Percentiles rank a stretch among this genome's conserved stretches.
phyloP scores from a whole-genome alignment of 768 basidiomycete genomes.

The Suillus alpinus region DNA sequence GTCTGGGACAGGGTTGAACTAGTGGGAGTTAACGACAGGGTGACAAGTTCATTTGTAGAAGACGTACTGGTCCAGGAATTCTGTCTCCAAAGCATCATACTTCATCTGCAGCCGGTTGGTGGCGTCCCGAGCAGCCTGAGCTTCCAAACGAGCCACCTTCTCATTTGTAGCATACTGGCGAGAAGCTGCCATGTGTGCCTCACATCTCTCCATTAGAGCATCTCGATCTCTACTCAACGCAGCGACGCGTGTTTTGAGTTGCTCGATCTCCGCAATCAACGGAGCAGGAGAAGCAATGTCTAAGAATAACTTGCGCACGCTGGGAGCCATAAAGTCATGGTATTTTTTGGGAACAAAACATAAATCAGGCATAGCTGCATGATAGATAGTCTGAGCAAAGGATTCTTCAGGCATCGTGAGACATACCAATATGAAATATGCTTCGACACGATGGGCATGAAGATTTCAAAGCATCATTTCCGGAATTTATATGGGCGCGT shows the following conservation, averaged over 20 bases:
- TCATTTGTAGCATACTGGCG: conserved; percentile 32
- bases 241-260: conserved; percentile 38
- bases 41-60: not conserved
- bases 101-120: conserved; percentile 36
- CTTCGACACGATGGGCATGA: conserved; percentile 62
- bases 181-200: conserved; percentile 35
- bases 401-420: not conserved
- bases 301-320: conserved; percentile 55
- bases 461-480: conserved; percentile 33
- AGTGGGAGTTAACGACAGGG: not conserved
- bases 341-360: conserved; percentile 54
- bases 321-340: conserved; percentile 54
- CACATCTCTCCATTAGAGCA: conserved; percentile 41
- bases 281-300: conserved; percentile 33
- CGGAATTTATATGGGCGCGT: conserved; percentile 28
- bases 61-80: conserved; percentile 7
- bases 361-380: conserved; percentile 46
- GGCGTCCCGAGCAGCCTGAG: conserved; percentile 37
- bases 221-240: conserved; percentile 41
- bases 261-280: conserved; percentile 31
- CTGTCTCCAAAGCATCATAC: conserved; percentile 29
- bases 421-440: conserved; percentile 53
- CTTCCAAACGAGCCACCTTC: conserved; percentile 23
- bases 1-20: not conserved
- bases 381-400: not conserved